Evolutionary conservation across 768 basidiomycete genomes (phyloP).

Genomic region (Tulasnella calospora): DNA sequence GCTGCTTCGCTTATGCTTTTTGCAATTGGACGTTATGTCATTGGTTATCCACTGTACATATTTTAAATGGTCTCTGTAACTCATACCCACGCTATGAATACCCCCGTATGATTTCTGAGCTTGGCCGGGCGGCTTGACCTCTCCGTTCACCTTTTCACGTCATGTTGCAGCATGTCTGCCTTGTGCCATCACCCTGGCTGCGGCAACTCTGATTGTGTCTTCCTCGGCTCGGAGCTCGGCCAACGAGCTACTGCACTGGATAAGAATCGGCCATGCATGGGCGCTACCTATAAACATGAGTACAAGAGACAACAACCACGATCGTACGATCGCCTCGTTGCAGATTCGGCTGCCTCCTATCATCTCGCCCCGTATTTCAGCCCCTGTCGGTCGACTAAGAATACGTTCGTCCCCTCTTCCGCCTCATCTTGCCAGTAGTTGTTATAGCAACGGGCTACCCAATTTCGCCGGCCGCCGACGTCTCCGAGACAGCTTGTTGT

Average conservation of each 20-base stretch:
- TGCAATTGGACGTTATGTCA: not conserved
- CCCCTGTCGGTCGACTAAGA: not conserved
- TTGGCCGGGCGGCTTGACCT: not conserved
- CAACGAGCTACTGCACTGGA: not conserved
- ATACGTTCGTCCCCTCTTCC: not conserved
- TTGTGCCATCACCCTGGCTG: not conserved
- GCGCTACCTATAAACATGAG: not conserved
- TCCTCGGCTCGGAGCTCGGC: not conserved
- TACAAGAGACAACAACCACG: not conserved
- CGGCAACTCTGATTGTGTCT: not conserved
- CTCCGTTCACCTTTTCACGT: not conserved
- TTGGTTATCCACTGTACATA: not conserved
- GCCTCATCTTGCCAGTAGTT: not conserved
- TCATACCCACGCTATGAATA: not conserved
- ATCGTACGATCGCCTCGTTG: slow-evolving; percentile 9
- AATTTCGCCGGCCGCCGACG: not conserved
- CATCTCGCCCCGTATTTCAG: not conserved
- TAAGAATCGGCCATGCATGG: not conserved
- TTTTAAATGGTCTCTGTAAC: not conserved
- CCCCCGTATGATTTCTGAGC: not conserved
- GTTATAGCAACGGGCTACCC: not conserved
- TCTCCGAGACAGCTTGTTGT: not conserved
- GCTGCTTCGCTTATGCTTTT: not conserved
- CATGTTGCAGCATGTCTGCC: not conserved
- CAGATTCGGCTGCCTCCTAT: not conserved